phyloP scores from a whole-genome alignment of 345 rosid genomes.

The Durio zibethinus region DNA sequence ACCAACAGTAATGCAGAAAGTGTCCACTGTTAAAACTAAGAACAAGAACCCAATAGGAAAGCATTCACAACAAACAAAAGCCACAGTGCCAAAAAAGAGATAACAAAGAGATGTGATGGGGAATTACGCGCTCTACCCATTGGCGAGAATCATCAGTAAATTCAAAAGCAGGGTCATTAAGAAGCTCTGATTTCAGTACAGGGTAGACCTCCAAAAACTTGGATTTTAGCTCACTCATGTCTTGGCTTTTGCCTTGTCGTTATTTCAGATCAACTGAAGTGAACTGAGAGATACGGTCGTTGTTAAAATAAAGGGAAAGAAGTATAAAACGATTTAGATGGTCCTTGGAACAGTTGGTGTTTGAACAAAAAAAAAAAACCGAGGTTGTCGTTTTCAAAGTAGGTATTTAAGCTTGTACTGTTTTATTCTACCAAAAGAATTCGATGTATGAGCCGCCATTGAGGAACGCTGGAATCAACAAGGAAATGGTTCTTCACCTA shows the following conservation, averaged over 20 bases:
- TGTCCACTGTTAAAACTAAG: neutral
- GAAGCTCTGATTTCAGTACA: slow-evolving; percentile 64
- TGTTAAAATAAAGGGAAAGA: neutral
- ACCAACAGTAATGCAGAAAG: neutral
- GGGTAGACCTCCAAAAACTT: slow-evolving; percentile 3
- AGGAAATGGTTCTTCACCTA: neutral
- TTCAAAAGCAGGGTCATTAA: slow-evolving; percentile 80
- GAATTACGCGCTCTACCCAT: slow-evolving; percentile 68
- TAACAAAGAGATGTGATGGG: neutral
- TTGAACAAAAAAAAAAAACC: neutral
- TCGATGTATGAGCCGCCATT: neutral
- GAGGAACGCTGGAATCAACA: neutral
- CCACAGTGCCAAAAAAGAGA: neutral
- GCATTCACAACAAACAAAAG: neutral
- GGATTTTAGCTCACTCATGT: neutral
- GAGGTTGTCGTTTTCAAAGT: neutral
- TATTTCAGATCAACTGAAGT: neutral
- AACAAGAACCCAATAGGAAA: neutral
- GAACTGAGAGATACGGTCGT: neutral
- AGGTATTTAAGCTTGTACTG: neutral
- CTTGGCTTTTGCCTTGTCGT: neutral
- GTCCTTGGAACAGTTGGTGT: neutral
- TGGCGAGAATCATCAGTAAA: slow-evolving; percentile 66
- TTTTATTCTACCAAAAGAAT: neutral
- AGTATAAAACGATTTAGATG: neutral